Evolutionary conservation across 331 rosid genomes (phyloP).

Genomic region (Quercus lobata): DNA sequence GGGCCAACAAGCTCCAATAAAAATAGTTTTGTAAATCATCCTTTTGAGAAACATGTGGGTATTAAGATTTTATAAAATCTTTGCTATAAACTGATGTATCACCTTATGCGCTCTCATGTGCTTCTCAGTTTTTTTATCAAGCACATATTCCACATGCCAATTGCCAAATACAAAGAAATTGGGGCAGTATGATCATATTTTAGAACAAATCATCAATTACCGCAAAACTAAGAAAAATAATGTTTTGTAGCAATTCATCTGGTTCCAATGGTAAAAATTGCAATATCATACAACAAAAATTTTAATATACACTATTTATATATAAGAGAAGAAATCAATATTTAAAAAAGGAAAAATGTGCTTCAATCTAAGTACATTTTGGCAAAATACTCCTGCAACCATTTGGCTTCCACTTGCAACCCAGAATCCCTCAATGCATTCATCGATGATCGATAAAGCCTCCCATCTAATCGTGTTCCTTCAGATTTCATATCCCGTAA

Average conservation of each 20-base stretch:
- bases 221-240: no score
- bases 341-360: no score
- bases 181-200: no score
- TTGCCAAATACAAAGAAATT: no score
- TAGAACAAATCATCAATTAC: no score
- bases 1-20: no score
- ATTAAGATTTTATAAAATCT: not conserved
- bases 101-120: not conserved
- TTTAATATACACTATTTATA: no score
- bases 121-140: no score
- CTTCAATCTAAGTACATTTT: not conserved
- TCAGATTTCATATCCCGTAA: constrained; percentile 61
- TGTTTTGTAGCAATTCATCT: not conserved
- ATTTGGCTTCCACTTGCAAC: constrained; percentile 46
- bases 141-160: no score
- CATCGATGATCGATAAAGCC: constrained; percentile 61
- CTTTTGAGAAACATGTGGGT: not conserved
- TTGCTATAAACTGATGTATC: not conserved
- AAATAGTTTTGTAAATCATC: no score
- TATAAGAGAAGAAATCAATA: no score
- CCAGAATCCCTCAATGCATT: constrained; percentile 71
- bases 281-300: no score
- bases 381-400: constrained; percentile 50
- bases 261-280: not conserved
- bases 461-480: constrained; percentile 54